phyloP scores from a whole-genome alignment of 768 basidiomycete genomes.

The Paxillus rubicundulus region DNA sequence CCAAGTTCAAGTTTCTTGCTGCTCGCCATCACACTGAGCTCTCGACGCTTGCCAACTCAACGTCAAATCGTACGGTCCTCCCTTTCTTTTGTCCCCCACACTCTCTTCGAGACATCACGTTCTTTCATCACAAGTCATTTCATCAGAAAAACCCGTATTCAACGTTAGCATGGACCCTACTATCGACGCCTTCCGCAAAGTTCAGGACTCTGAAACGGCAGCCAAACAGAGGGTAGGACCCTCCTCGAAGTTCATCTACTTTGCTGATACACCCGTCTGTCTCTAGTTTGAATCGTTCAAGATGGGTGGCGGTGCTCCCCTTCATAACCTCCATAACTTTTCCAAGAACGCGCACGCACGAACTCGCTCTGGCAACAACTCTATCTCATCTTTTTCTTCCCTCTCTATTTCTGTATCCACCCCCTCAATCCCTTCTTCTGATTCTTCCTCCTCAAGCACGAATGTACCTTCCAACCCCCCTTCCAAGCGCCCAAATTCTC shows the following conservation, averaged over 20 bases:
- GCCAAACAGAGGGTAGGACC: slow-evolving; percentile 43
- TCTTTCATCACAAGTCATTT: slow-evolving; percentile 28
- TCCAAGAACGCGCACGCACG: slow-evolving; percentile 37
- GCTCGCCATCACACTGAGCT: slow-evolving; percentile 24
- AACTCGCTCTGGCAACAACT: slow-evolving; percentile 67
- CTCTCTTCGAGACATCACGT: slow-evolving; percentile 33
- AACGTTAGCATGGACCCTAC: slow-evolving; percentile 39
- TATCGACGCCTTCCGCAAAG: slow-evolving; percentile 24
- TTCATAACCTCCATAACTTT: slow-evolving; percentile 39
- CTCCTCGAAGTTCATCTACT: background rate
- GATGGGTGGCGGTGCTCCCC: slow-evolving; percentile 45
- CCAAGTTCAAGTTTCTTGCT: slow-evolving; percentile 20
- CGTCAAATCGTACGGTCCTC: slow-evolving; percentile 30
- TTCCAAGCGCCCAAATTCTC: slow-evolving; percentile 64
- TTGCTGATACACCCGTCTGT: background rate
- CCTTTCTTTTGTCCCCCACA: slow-evolving; percentile 36
- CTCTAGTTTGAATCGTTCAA: slow-evolving; percentile 71
- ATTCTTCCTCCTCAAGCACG: slow-evolving; percentile 38
- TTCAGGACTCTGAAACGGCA: slow-evolving; percentile 31
- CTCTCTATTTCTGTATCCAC: slow-evolving; percentile 41
- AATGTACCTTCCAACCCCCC: slow-evolving; percentile 19
- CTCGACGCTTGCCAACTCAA: slow-evolving; percentile 16
- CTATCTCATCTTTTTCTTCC: slow-evolving; percentile 41
- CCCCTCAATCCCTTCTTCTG: slow-evolving; percentile 37
- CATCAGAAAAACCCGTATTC: slow-evolving; percentile 21